Evolutionary conservation across 2,329 filamentous ascomycete genomes (phyloP), one percentile per base, ranked within the genome.

Genomic region (Pyrenophora graminea): DNA sequence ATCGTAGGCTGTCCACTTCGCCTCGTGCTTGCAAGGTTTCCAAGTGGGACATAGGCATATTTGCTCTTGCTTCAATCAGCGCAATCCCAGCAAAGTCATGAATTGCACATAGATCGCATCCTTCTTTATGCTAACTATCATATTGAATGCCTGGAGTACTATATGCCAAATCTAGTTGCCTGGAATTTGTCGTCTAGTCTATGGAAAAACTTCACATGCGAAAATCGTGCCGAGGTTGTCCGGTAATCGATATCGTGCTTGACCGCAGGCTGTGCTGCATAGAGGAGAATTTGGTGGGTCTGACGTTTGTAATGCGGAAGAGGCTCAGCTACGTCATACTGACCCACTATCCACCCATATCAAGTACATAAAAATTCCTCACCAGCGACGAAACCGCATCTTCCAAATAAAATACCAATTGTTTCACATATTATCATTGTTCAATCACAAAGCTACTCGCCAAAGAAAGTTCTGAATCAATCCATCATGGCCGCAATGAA

Each of bases 401-500:
- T 43, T 4, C 13, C 2, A 23, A 21, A 19, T 7, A 10, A 6
- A 6, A 7, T 23, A 23, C 3, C 15, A 2, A 10, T 7, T 12
- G 4, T 12, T 19, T 21, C 13, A 13, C 4, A 33, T 5, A 21
- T 13, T n/a, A 12, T 17, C 2, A 1, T 21, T 38, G 21, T 17
- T 23, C 18, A 13, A n/a, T 38, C 10, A 6, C 15, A 17, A 13
- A 8, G 3, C 8, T 23, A 39, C 3, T 18, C 13, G 13, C 31
- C 6, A 23, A 10, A n/a, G 13, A 19, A 19, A 7, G 10, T 19
- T 6, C n/a, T 15, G 8, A 19, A 19, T 18, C n/a, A 25, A 38
- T 2, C 23, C 45, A 57, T 12, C 32, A 63, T 64, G 62, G 45
- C 56, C n/a, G 39, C 58, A 18, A 75, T 75, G 46, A 78, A 77